phyloP scores from a whole-genome alignment of 2,329 filamentous ascomycete genomes.

The Taxawa tesnikishii region DNA sequence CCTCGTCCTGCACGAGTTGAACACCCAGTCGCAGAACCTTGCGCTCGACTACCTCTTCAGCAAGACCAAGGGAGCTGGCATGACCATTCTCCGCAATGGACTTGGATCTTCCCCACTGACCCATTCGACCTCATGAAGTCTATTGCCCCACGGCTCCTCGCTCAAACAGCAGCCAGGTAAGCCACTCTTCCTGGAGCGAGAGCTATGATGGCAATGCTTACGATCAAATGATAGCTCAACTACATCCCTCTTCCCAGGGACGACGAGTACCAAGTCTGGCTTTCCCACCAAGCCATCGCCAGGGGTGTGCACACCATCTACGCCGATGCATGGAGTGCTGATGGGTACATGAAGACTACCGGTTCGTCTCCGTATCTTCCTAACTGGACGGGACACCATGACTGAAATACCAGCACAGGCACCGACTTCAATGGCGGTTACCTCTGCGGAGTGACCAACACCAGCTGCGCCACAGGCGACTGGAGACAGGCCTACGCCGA shows the following conservation, averaged over 20 bases:
- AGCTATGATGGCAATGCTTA: conserved; percentile 33
- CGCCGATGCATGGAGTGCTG: conserved; percentile 38
- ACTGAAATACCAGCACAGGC: neutral
- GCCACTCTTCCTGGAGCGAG: conserved; percentile 22
- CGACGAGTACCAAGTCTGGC: conserved; percentile 35
- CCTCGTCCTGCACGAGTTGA: conserved; percentile 9
- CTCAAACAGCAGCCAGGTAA: conserved; percentile 34
- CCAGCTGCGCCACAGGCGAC: conserved; percentile 28
- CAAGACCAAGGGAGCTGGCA: conserved; percentile 30
- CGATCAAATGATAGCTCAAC: conserved; percentile 21
- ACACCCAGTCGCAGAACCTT: conserved; percentile 24
- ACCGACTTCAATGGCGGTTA: conserved; percentile 26
- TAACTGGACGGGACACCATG: neutral
- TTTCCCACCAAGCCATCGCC: conserved; percentile 35
- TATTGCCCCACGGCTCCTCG: conserved; percentile 18
- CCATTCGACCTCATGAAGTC: conserved; percentile 13
- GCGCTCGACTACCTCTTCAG: conserved; percentile 36
- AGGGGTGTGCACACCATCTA: conserved; percentile 35
- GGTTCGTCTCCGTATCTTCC: conserved; percentile 3
- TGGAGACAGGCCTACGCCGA: conserved; percentile 39
- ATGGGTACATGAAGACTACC: conserved; percentile 41
- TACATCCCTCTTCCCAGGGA: conserved; percentile 11
- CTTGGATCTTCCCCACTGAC: conserved; percentile 25
- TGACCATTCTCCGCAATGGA: conserved; percentile 39
- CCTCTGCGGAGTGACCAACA: conserved; percentile 33